Conservation (phyloP, 1,284 basidiomycete species). For the Cutaneotrichosporon sp. region DNA sequence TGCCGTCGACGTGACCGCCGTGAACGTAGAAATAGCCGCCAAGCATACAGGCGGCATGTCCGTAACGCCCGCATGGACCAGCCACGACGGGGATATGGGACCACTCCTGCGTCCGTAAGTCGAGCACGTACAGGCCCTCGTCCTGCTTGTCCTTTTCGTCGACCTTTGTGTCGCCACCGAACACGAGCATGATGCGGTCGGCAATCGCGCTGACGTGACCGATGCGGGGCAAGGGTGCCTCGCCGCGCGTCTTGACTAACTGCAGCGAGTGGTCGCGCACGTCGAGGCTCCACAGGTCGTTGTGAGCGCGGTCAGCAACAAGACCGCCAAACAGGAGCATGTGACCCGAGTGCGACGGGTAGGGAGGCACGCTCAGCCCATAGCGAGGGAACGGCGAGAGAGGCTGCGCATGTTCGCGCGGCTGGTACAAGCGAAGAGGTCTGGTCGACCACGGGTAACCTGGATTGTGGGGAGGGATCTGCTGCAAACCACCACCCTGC, state of each 20-base stretch:
- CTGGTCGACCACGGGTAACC: slow-evolving; percentile 34
- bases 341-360: slow-evolving; percentile 76
- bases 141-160: slow-evolving; percentile 79
- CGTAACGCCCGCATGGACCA: slow-evolving; percentile 84
- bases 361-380: slow-evolving; percentile 90
- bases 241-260: slow-evolving; percentile 82
- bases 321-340: slow-evolving; percentile 97
- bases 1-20: slow-evolving; percentile 94
- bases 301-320: slow-evolving; percentile 84
- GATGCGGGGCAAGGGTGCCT: slow-evolving; percentile 83
- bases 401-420: slow-evolving; percentile 29
- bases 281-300: slow-evolving; percentile 90
- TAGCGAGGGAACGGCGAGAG: slow-evolving; percentile 87
- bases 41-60: slow-evolving; percentile 91
- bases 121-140: slow-evolving; percentile 91
- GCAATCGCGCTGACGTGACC: slow-evolving; percentile 96
- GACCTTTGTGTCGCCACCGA: slow-evolving; percentile 92
- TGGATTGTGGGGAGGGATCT: slow-evolving; percentile 18
- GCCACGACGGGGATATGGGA: slow-evolving; percentile 74
- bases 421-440: slow-evolving; percentile 23
- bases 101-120: slow-evolving; percentile 95
- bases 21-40: slow-evolving; percentile 92
- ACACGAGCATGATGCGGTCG: slow-evolving; percentile 92
- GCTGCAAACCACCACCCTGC: not conserved
- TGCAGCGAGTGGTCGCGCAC: slow-evolving; percentile 74